Evolutionary conservation across 352 stramenopile genomes (phyloP).

Genomic region (Globisporangium recalcitrans): DNA sequence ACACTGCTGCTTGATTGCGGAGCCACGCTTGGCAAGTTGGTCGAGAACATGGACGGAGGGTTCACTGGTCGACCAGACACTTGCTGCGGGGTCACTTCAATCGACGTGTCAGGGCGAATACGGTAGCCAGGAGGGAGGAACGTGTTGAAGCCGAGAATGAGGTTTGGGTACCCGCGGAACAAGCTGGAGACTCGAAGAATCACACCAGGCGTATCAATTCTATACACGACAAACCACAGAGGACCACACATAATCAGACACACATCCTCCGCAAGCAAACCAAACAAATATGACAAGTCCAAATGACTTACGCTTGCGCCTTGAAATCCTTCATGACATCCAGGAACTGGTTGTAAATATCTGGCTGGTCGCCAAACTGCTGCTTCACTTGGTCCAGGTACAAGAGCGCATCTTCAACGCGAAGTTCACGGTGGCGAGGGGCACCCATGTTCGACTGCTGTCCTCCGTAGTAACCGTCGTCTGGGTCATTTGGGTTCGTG

Average conservation of each 20-base stretch:
- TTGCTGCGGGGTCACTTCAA: constrained; percentile 71
- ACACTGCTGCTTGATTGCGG: constrained; percentile 31
- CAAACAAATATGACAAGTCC: neutral
- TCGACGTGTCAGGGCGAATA: constrained; percentile 80
- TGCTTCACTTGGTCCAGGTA: constrained; percentile 99
- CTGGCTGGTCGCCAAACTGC: constrained; percentile 97
- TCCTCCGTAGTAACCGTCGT: constrained; percentile 33
- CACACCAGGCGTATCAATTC: constrained; percentile 98
- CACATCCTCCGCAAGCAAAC: neutral
- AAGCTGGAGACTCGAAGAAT: constrained; percentile 97
- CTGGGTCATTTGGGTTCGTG: constrained; percentile 29
- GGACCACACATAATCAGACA: neutral
- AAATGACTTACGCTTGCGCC: constrained; percentile 76
- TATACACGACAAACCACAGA: constrained; percentile 17
- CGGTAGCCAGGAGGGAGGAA: constrained; percentile 95
- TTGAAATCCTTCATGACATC: constrained; percentile 99
- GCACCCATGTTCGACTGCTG: constrained; percentile 23
- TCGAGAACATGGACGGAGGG: constrained; percentile 21
- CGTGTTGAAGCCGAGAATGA: constrained; percentile 99
- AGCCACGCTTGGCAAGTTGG: constrained; percentile 22
- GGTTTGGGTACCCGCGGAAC: constrained; percentile 97
- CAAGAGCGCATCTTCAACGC: constrained; percentile 98
- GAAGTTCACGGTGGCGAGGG: constrained; percentile 67
- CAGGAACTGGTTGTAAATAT: constrained; percentile 99
- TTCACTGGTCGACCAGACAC: constrained; percentile 34